Conservation (phyloP, 257 asterid species). For the Solanum paucissectum region DNA sequence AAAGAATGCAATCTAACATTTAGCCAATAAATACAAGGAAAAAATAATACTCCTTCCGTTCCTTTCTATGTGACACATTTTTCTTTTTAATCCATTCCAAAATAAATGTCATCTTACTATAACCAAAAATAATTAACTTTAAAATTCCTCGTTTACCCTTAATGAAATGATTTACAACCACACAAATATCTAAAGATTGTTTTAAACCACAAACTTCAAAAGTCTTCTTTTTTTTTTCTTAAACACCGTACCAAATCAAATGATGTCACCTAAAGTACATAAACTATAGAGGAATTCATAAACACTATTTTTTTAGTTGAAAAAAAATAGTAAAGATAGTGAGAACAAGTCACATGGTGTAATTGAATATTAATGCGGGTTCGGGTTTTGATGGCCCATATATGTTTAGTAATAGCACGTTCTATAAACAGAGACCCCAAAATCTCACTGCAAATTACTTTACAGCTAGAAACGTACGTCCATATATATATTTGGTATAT, state of each 20-base stretch:
- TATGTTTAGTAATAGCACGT: background rate
- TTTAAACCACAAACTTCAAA: too few relatives aligned
- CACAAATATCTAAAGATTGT: too few relatives aligned
- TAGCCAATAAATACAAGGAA: background rate
- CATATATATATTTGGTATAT: background rate
- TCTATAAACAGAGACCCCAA: background rate
- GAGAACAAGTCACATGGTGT: background rate
- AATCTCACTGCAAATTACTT: background rate
- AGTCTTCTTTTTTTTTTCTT: too few relatives aligned
- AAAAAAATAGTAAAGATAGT: background rate
- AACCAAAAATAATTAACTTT: too few relatives aligned
- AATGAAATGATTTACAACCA: too few relatives aligned
- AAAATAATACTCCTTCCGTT: too few relatives aligned
- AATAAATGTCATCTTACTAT: too few relatives aligned
- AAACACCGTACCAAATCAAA: accelerated
- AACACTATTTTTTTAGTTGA: background rate
- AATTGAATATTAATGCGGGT: background rate
- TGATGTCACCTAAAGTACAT: background rate
- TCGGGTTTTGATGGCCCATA: background rate
- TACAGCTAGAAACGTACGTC: background rate
- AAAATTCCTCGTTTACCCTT: too few relatives aligned
- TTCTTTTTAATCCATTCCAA: too few relatives aligned
- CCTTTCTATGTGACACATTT: too few relatives aligned
- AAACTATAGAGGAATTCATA: background rate
- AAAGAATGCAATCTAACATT: background rate